Conservation (phyloP, 371 early-diverging fungal genomes). For the Mucor mucedo region DNA sequence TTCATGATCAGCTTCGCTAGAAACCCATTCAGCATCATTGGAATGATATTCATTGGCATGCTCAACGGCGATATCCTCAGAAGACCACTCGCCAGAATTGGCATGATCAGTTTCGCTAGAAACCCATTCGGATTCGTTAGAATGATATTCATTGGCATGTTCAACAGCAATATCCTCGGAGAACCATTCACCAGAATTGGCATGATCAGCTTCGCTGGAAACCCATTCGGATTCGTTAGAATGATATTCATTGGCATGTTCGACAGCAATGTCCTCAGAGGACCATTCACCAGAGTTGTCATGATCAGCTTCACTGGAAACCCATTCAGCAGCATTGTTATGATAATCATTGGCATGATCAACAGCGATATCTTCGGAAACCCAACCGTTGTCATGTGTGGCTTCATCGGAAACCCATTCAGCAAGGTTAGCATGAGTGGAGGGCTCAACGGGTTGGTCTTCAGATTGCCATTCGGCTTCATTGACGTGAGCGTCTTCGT, state of each 20-base stretch:
- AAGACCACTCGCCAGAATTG: constrained; percentile 10
- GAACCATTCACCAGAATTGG: constrained; percentile 16
- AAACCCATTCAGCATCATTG: constrained; percentile 10
- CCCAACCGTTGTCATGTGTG: constrained; percentile 10
- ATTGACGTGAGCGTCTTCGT: constrained; percentile 6
- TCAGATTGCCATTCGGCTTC: constrained; percentile 20
- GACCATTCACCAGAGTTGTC: constrained; percentile 15
- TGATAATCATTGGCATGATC: not conserved
- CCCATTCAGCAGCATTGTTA: constrained; percentile 13
- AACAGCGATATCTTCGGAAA: constrained; percentile 8
- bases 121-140: constrained; percentile 10
- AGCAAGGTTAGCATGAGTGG: not conserved
- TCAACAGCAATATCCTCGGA: constrained; percentile 24
- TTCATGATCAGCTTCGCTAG: not conserved
- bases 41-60: no score
- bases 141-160: no score
- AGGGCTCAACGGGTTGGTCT: constrained; percentile 15
- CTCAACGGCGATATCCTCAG: constrained; percentile 11
- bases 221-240: constrained; percentile 16
- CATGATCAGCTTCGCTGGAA: constrained; percentile 1
- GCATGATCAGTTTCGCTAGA: not conserved
- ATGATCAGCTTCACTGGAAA: constrained; percentile 6
- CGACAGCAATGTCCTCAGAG: constrained; percentile 20
- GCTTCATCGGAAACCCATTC: constrained; percentile 8
- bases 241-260: constrained; percentile 3